phyloP scores from a whole-genome alignment of 306 rosid genomes.

The Malus sieversii region DNA sequence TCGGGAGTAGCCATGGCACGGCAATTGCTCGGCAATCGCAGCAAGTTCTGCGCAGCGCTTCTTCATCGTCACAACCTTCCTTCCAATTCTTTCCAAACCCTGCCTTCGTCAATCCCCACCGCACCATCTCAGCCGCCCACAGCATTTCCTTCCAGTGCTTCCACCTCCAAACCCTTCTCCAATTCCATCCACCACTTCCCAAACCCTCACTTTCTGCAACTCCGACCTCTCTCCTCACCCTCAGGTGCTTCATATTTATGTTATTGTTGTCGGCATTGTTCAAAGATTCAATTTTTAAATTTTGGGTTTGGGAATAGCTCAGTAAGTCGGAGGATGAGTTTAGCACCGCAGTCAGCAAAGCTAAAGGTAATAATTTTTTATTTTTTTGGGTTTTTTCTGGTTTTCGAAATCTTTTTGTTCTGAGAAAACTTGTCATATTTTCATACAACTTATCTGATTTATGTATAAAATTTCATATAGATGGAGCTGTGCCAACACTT shows the following conservation, averaged over 20 bases:
- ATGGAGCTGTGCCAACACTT: conserved; percentile 50
- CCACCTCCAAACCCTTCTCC: conserved; percentile 9
- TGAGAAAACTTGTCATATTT: too few relatives aligned
- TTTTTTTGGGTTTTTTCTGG: neutral
- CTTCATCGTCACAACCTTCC: neutral
- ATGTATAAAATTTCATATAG: conserved; percentile 29
- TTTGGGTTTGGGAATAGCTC: neutral
- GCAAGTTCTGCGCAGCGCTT: neutral
- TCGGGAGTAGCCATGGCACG: neutral
- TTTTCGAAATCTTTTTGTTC: too few relatives aligned
- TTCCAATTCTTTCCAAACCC: conserved; percentile 3
- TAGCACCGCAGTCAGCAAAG: conserved; percentile 34
- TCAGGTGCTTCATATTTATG: neutral
- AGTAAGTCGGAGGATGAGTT: conserved; percentile 52
- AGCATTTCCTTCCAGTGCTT: neutral
- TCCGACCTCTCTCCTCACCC: conserved; percentile 14
- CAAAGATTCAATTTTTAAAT: neutral
- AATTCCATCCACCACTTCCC: neutral
- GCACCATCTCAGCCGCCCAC: neutral
- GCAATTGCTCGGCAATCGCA: neutral
- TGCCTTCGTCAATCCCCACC: neutral
- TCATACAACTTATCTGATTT: neutral
- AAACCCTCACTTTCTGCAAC: neutral
- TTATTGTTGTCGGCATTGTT: neutral
- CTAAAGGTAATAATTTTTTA: conserved; percentile 24